Conservation (phyloP, 768 basidiomycete species). For the Phaffia tasmanica region DNA sequence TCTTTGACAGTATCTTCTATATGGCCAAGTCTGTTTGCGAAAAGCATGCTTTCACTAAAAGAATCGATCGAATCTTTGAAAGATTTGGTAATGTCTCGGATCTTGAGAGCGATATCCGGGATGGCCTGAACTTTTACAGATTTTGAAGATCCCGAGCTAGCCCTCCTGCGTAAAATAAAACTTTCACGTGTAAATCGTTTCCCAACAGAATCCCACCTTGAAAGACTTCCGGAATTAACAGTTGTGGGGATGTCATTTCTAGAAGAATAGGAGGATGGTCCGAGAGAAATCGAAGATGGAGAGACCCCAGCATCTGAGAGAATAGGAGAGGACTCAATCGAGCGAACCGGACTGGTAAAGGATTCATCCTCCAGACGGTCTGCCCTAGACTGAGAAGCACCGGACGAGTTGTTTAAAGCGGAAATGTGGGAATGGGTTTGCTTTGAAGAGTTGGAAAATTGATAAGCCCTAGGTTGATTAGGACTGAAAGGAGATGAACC, state of each 20-base stretch:
- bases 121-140: conserved; percentile 20
- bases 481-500: neutral
- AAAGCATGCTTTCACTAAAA: neutral
- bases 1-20: neutral
- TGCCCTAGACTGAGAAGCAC: conserved; percentile 69
- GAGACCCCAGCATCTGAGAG: conserved; percentile 12
- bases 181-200: neutral
- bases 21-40: neutral
- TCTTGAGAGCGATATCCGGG: conserved; percentile 25
- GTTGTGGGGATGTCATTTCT: conserved; percentile 12
- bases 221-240: too few relatives aligned
- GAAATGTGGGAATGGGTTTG: neutral
- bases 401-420: conserved; percentile 47
- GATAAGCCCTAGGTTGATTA: neutral
- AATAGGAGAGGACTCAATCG: conserved; percentile 28
- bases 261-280: neutral
- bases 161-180: conserved; percentile 5
- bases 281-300: neutral
- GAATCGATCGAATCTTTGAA: conserved; percentile 12
- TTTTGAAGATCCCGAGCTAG: conserved; percentile 3
- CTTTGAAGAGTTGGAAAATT: neutral
- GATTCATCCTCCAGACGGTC: conserved; percentile 41
- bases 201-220: too few relatives aligned
- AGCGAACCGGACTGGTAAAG: too few relatives aligned
- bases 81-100: conserved; percentile 10